Percentiles rank a stretch among this genome's conserved stretches.
phyloP scores from a whole-genome alignment of 306 rosid species.

The Vicia villosa region DNA sequence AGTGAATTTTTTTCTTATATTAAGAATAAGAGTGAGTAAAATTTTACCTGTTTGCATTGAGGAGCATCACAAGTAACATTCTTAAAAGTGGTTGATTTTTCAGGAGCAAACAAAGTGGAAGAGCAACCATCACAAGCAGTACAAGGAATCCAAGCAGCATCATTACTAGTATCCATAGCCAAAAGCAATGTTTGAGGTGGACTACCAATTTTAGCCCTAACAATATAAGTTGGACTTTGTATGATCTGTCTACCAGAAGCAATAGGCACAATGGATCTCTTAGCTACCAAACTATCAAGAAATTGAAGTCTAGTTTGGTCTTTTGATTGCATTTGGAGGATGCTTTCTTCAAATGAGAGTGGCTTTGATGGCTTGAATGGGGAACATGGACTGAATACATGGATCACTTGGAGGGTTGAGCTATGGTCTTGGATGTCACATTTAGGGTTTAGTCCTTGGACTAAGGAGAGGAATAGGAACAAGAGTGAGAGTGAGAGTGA shows the following conservation, averaged over 20 bases:
- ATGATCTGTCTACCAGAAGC: conserved; percentile 83
- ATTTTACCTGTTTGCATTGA: conserved; percentile 74
- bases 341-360: conserved; percentile 68
- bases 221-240: conserved; percentile 85
- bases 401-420: conserved; percentile 71
- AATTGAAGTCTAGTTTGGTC: conserved; percentile 69
- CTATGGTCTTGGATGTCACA: conserved; percentile 54
- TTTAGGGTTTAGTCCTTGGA: conserved; percentile 51
- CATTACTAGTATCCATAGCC: conserved; percentile 90
- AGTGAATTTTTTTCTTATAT: too few species aligned
- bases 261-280: conserved; percentile 70
- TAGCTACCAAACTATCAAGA: conserved; percentile 59
- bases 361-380: conserved; percentile 64
- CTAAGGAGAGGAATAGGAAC: conserved; percentile 39
- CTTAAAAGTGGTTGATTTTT: conserved; percentile 64
- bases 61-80: conserved; percentile 54
- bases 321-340: conserved; percentile 60
- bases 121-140: conserved; percentile 79
- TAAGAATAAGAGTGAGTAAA: too few species aligned
- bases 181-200: conserved; percentile 81
- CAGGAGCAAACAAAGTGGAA: conserved; percentile 54
- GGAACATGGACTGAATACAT: conserved; percentile 70
- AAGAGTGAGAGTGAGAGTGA: conserved; percentile 18
- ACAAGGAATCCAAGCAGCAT: conserved; percentile 94
- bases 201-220: conserved; percentile 64